phyloP scores from a whole-genome alignment of 345 rosid genomes.

The Salix exigua region DNA sequence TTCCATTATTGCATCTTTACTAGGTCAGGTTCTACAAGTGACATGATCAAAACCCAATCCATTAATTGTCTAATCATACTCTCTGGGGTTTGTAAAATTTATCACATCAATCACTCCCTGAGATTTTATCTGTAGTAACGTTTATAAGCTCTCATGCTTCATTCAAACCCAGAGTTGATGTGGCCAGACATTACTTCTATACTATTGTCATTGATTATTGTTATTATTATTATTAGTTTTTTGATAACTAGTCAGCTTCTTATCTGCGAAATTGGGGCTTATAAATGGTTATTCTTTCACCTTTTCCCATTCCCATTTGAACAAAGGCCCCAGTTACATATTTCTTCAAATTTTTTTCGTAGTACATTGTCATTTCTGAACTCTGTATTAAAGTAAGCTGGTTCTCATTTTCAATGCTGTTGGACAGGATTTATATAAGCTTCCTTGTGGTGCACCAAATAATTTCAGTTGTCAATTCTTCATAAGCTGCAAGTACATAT shows the following conservation, averaged over 20 bases:
- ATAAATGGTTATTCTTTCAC: not conserved
- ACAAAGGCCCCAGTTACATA: not conserved
- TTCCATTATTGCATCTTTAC: conserved; percentile 4
- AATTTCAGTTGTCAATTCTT: not conserved
- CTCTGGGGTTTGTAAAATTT: not conserved
- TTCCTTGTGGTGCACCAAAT: not conserved
- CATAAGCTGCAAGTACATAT: not conserved
- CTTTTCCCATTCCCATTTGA: not conserved
- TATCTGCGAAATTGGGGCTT: not conserved
- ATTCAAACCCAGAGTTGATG: not conserved
- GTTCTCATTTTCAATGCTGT: conserved; percentile 8
- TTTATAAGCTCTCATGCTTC: not conserved
- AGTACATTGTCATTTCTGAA: not conserved
- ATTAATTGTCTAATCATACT: not conserved
- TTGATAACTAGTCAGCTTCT: too few species aligned
- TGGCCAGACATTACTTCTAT: not conserved
- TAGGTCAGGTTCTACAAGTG: not conserved
- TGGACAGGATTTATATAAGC: not conserved
- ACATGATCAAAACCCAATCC: not conserved
- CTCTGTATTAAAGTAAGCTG: not conserved
- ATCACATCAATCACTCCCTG: not conserved
- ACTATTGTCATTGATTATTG: too few species aligned
- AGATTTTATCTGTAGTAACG: not conserved
- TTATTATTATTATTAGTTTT: too few species aligned
- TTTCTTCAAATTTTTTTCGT: not conserved